A percentile compares a stretch with the other conserved stretches of the same genome.
Conservation (phyloP, 768 basidiomycete genomes). For the Suillus clintonianus region DNA sequence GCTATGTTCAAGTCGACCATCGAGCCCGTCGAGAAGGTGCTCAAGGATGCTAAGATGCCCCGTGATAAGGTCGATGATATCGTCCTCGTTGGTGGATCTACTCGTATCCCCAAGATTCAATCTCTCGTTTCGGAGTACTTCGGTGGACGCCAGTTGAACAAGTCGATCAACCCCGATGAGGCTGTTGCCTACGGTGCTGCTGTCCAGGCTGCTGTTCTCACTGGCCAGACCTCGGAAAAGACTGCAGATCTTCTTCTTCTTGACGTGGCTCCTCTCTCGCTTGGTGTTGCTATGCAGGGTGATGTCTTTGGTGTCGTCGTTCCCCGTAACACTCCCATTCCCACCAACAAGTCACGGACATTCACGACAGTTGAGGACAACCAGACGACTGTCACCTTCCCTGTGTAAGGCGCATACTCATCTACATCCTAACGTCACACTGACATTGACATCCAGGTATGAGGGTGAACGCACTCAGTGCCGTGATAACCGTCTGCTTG, state of each 20-base stretch:
- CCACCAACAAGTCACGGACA: conserved; percentile 97
- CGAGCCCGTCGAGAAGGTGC: conserved; percentile 97
- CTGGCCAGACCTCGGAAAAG: conserved; percentile 98
- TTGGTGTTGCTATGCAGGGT: conserved; percentile 99
- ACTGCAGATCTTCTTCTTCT: conserved; percentile 98
- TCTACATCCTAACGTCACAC: not conserved
- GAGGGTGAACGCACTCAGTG: conserved; percentile 99
- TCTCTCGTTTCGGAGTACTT: conserved; percentile 98
- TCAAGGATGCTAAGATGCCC: conserved; percentile 98
- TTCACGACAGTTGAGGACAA: conserved; percentile 99
- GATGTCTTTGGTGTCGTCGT: conserved; percentile 99
- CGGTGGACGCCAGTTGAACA: conserved; percentile 96
- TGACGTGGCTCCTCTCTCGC: conserved; percentile 96
- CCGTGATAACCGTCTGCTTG: conserved; percentile 98
- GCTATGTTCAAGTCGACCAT: conserved; percentile 93
- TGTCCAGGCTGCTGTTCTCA: conserved; percentile 98
- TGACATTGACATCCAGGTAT: conserved; percentile 52
- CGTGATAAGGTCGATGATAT: conserved; percentile 98
- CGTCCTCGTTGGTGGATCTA: conserved; percentile 99
- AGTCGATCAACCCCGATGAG: conserved; percentile 99
- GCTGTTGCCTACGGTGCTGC: conserved; percentile 99
- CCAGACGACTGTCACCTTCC: conserved; percentile 99
- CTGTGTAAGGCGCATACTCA: conserved; percentile 62
- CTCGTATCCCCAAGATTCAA: conserved; percentile 99
- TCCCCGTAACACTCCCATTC: conserved; percentile 99